phyloP scores from a whole-genome alignment of 768 basidiomycete species.

The Mycena olivaceomarginata region DNA sequence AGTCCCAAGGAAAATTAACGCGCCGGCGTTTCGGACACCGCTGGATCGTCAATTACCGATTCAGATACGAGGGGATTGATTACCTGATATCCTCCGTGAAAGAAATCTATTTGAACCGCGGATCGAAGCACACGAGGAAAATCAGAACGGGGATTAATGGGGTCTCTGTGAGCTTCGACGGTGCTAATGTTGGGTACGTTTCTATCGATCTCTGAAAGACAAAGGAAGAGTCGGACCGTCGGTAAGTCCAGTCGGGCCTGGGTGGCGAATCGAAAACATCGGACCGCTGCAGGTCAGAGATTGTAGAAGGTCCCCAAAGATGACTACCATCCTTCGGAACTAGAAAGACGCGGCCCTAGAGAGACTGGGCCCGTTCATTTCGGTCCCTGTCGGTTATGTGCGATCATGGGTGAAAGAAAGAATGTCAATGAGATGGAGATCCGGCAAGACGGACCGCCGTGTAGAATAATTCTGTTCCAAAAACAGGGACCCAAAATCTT shows the following conservation, averaged over 20 bases:
- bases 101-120: conserved; percentile 38
- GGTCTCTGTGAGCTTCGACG: too few species aligned
- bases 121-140: conserved; percentile 53
- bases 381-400: not conserved
- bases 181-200: conserved; percentile 48
- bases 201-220: not conserved
- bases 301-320: too few species aligned
- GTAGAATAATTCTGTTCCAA: conserved; percentile 26
- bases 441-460: conserved; percentile 7
- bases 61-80: too few species aligned
- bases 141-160: conserved; percentile 50
- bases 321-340: too few species aligned
- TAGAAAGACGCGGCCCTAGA: too few species aligned
- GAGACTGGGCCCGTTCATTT: not conserved
- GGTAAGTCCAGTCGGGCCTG: conserved; percentile 43
- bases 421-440: not conserved
- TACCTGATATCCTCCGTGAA: too few species aligned
- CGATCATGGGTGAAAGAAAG: not conserved
- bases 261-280: conserved; percentile 43
- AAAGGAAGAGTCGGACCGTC: too few species aligned
- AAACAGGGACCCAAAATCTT: conserved; percentile 38
- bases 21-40: conserved; percentile 44
- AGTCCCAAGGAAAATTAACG: conserved; percentile 17
- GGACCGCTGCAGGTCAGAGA: too few species aligned
- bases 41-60: conserved; percentile 49